phyloP scores from a whole-genome alignment of 2,329 filamentous ascomycete genomes.

The Colletotrichum lini region DNA sequence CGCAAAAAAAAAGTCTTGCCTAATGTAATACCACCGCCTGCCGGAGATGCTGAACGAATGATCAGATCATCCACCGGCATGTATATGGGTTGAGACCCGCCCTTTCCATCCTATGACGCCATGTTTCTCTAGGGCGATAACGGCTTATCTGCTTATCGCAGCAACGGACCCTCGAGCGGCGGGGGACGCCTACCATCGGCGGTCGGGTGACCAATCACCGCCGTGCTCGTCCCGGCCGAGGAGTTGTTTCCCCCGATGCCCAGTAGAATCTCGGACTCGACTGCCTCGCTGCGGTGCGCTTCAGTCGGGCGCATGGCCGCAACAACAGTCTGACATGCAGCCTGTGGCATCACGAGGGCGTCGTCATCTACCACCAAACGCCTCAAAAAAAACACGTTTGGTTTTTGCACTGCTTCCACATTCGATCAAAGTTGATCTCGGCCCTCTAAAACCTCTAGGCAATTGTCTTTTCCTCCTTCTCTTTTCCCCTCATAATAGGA shows the following conservation, averaged over 20 bases:
- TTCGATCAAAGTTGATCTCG: neutral
- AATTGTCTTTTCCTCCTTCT: neutral
- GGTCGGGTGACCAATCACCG: constrained; percentile 26
- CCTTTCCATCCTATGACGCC: constrained; percentile 22
- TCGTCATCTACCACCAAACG: constrained; percentile 16
- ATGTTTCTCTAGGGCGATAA: neutral
- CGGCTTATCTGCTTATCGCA: constrained; percentile 7
- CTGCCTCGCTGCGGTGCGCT: neutral
- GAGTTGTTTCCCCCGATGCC: constrained; percentile 30
- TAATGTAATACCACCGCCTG: constrained; percentile 16
- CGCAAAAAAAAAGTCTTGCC: neutral
- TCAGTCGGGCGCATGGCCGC: neutral
- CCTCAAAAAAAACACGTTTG: neutral
- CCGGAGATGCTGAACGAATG: neutral
- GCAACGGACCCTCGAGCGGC: constrained; percentile 14
- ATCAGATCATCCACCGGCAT: constrained; percentile 21
- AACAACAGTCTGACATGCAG: neutral
- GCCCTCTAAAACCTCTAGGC: neutral
- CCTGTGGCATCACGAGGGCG: constrained; percentile 26
- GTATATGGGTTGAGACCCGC: neutral
- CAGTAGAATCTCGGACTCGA: constrained; percentile 7
- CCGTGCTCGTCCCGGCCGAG: constrained; percentile 20
- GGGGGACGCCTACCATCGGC: neutral
- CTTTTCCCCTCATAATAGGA: neutral
- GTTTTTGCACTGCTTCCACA: neutral